Percentiles rank a stretch among this genome's conserved stretches.
phyloP scores from a whole-genome alignment of 2,329 filamentous ascomycete species.

The Penicillium sp. region DNA sequence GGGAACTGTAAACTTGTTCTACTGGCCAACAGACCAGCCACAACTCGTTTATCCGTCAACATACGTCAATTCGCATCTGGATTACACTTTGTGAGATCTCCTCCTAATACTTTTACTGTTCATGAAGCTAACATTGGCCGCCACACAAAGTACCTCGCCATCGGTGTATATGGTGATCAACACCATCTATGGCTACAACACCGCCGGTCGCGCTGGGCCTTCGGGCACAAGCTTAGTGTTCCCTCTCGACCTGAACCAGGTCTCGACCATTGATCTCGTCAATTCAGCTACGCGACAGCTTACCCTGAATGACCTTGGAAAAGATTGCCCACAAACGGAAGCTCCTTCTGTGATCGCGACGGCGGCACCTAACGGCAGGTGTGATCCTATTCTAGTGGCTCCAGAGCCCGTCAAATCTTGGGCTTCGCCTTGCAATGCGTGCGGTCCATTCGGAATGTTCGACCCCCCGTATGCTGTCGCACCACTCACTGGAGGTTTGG shows the following conservation, averaged over 20 bases:
- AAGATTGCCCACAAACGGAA: slow-evolving; percentile 13
- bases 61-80: slow-evolving; percentile 12
- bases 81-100: slow-evolving; percentile 12
- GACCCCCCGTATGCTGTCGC: slow-evolving; percentile 16
- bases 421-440: slow-evolving; percentile 17
- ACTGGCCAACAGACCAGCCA: slow-evolving; percentile 14
- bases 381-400: slow-evolving; percentile 15
- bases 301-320: slow-evolving; percentile 14
- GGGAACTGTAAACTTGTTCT: slow-evolving; percentile 16
- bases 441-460: slow-evolving; percentile 14
- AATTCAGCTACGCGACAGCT: slow-evolving; percentile 13
- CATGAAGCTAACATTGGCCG: not conserved
- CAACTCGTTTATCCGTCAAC: slow-evolving; percentile 9
- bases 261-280: slow-evolving; percentile 11
- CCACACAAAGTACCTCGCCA: slow-evolving; percentile 10
- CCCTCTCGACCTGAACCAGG: slow-evolving; percentile 12
- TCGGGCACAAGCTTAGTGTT: slow-evolving; percentile 17
- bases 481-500: slow-evolving; percentile 11
- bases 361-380: slow-evolving; percentile 7
- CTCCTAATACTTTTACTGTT: not conserved
- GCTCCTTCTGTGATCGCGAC: slow-evolving; percentile 8
- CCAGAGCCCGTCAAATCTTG: slow-evolving; percentile 16
- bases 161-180: slow-evolving; percentile 18
- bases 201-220: slow-evolving; percentile 11
- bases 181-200: slow-evolving; percentile 14